Evolutionary conservation across 2,329 filamentous ascomycete genomes (phyloP), one percentile per base, ranked within the genome.

Genomic region (Eutypa lata): DNA sequence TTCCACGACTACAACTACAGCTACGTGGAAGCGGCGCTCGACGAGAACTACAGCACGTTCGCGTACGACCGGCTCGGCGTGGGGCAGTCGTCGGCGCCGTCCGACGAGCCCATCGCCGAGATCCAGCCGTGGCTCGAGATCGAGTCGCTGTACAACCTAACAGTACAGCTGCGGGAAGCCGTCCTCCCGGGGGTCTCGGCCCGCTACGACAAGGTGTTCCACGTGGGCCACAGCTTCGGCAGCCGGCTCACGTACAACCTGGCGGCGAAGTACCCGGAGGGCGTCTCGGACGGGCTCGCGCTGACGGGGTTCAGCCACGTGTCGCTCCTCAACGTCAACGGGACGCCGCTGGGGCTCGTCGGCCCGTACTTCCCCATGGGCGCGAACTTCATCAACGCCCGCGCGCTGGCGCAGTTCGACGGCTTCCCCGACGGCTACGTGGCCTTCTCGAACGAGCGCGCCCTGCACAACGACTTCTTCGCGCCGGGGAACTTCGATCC

Each of bases 211-310:
- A 75, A 78, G 59, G 70, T 82, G 19, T 71, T 83, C 7, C 83
- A 87, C 63, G 72, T 84, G n/a, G 84, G 84, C 8, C 83, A 87
- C 69, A 83, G 79, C 0, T 87, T 84, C 58, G 84, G 84, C 35
- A 82, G 81, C 0, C 69, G 76, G 6, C 79, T 83, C 58, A 80
- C 76, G 14, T 38, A 2, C 83, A 82, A 66, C 73, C 70, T 48
- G 71, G 87, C n/a, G 76, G 79, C 6, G 73, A 74, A 47, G 22
- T 31, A 28, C 13, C 63, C 71, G 52, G 72, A 82, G 59, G 82
- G 63, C 73, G 48, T 80, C 53, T 81, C 78, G 38, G 77, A 86
- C 53, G 81, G 76, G 28, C 73, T 87, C 37, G 66, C 84, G 49
- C 72, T 87, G 7, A 86, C 82, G 0, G 84, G 84, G 1, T 87